Evolutionary conservation across 2,329 filamentous ascomycete species (phyloP).

Genomic region (Talaromyces marneffei): DNA sequence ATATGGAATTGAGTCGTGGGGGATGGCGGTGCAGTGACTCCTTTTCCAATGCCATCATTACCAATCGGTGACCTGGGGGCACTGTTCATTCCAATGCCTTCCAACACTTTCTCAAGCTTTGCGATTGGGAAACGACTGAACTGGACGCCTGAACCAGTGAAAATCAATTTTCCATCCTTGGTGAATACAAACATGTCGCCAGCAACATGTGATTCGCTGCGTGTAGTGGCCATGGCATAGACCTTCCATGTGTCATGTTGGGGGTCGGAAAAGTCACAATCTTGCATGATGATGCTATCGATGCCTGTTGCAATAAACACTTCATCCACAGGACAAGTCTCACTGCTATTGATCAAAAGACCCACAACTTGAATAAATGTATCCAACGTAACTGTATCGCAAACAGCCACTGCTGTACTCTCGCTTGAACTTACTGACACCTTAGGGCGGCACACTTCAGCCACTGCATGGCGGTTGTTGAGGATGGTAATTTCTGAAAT

Average conservation of each 20-base stretch:
- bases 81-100: slow-evolving; percentile 1
- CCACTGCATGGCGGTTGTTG: slow-evolving; percentile 8
- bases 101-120: slow-evolving; percentile 8
- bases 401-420: slow-evolving; percentile 5
- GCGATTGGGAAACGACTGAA: slow-evolving; percentile 8
- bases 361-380: slow-evolving; percentile 10
- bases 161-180: slow-evolving; percentile 5
- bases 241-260: slow-evolving; percentile 8
- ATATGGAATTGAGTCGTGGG: background rate
- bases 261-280: slow-evolving; percentile 5
- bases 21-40: background rate
- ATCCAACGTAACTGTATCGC: slow-evolving; percentile 10
- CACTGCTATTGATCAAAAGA: slow-evolving; percentile 10
- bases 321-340: slow-evolving; percentile 8
- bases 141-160: slow-evolving; percentile 7
- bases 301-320: slow-evolving; percentile 7
- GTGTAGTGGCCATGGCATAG: slow-evolving; percentile 5
- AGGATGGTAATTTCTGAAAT: slow-evolving; percentile 10
- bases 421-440: background rate
- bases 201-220: slow-evolving; percentile 4
- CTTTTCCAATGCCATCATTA: background rate
- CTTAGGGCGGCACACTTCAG: slow-evolving; percentile 1
- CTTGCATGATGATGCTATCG: slow-evolving; percentile 11
- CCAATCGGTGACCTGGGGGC: background rate
- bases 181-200: slow-evolving; percentile 14